A percentile compares a stretch with the other conserved stretches of the same genome.
These are phyloP conservation scores for Cyathus striatus DNA, from an alignment of 768 basidiomycete species.

Conservation along the genomic window DNA sequence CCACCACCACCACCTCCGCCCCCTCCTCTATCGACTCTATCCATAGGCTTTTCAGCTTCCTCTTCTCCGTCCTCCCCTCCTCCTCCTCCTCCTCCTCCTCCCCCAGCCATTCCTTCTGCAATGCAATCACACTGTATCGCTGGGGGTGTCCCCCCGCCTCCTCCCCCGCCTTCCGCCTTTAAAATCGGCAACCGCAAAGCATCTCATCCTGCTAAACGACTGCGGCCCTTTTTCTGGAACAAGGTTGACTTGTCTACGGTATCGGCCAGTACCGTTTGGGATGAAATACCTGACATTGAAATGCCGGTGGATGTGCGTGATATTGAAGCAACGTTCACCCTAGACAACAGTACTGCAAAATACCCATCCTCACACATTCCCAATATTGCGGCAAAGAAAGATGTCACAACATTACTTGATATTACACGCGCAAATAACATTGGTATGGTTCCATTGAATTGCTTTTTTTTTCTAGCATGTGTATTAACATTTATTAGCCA, in stretches of 20 bases:
- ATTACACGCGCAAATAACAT: slow-evolving; percentile 83
- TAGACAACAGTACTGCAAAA: slow-evolving; percentile 42
- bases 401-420: slow-evolving; percentile 68
- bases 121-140: not conserved
- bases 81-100: slow-evolving; percentile 25
- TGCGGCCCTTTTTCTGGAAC: slow-evolving; percentile 91
- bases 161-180: slow-evolving; percentile 31
- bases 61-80: slow-evolving; percentile 13
- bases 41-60: slow-evolving; percentile 14
- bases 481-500: slow-evolving; percentile 57
- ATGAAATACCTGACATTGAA: slow-evolving; percentile 38
- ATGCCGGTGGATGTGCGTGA: slow-evolving; percentile 58
- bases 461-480: too few relatives aligned
- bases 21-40: slow-evolving; percentile 22
- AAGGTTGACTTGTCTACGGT: slow-evolving; percentile 51
- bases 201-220: slow-evolving; percentile 44
- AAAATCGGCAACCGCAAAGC: slow-evolving; percentile 25
- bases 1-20: slow-evolving; percentile 19
- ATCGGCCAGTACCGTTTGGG: slow-evolving; percentile 65
- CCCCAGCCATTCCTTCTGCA: slow-evolving; percentile 23
- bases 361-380: slow-evolving; percentile 34
- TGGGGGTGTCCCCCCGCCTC: slow-evolving; percentile 14
- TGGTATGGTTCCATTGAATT: slow-evolving; percentile 44
- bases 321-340: slow-evolving; percentile 66
- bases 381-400: slow-evolving; percentile 46